Base-by-base conservation (phyloP, 371 early-diverging fungal genomes). In the Parasitella parasitica region DNA sequence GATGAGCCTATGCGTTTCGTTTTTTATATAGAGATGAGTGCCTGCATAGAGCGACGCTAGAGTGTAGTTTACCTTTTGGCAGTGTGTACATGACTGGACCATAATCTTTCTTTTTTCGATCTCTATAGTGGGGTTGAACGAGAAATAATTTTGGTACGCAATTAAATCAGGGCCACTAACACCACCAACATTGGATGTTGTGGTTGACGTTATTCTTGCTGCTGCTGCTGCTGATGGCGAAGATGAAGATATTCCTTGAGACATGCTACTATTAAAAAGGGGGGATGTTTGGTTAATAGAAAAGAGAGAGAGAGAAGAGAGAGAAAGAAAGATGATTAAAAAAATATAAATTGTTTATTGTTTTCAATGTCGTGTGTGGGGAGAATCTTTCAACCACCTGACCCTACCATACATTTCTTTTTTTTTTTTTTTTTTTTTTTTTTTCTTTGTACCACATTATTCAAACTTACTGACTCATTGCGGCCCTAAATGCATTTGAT, bases 21-120 rank as follows among this genome's bases (percentile, higher is more conserved):
- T n/a, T 32, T 32, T 32, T 30, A 4, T 8, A 32, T 3, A 32
- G 2, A 32, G 11, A 32, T 32, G 6, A 32, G 11, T 2, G 1
- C 11, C 32, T 32, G 32, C 6, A 8, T 32, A 8, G 8, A 8
- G 8, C 32, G 4, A 32, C 6, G 11, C 11, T 32, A 11, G 11
- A 34, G 7, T 15, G 22, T 3, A 28, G 15, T 56, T 62, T 70
- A 78, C 79, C 69, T 83, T 85, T 69, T 80, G 79, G 61, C 85
- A 85, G 57, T 85, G 85, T 27, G 71, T 69, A 67, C 85, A 85
- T 53, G 75, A 49, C 43, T 69, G 60, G 6, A 64, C 57, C 26
- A 62, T 51, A 28, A 49, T 69, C 51, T 70, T 76, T 38, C 71
- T 64, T 56, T 76, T 73, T 18, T 64, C 71, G 12, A 34, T 53